These are phyloP conservation scores for Pythium dissimile DNA, from an alignment of 352 stramenopile species.

Conservation along the genomic window DNA sequence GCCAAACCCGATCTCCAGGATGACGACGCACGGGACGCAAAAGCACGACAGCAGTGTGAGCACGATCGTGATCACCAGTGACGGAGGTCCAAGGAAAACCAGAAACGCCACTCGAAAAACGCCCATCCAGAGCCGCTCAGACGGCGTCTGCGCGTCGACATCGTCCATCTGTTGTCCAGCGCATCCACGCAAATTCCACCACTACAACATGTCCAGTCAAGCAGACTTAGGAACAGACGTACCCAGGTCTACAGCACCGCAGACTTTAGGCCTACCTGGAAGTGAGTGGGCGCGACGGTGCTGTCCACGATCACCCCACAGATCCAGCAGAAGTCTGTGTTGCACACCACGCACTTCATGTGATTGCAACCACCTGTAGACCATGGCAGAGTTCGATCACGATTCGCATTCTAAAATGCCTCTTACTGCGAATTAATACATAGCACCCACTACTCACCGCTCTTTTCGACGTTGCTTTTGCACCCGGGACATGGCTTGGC, in stretches of 20 bases:
- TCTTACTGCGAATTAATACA: neutral
- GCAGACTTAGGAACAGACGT: too few relatives aligned
- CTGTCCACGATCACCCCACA: constrained; percentile 84
- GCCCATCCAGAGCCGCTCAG: constrained; percentile 32
- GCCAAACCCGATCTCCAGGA: constrained; percentile 38
- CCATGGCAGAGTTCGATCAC: neutral
- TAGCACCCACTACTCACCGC: neutral
- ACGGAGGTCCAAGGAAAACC: constrained; percentile 58
- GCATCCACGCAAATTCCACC: constrained; percentile 77
- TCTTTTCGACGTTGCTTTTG: constrained; percentile 88
- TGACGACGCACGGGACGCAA: constrained; percentile 55
- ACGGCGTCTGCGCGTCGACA: constrained; percentile 37
- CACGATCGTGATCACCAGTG: constrained; percentile 50
- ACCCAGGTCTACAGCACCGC: too few relatives aligned
- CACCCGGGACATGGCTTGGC: constrained; percentile 88
- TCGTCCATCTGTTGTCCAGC: constrained; percentile 76
- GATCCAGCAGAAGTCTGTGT: constrained; percentile 90
- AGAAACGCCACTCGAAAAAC: constrained; percentile 55
- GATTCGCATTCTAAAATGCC: neutral
- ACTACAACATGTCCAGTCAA: constrained; percentile 32
- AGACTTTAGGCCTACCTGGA: constrained; percentile 36
- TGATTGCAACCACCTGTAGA: constrained; percentile 90
- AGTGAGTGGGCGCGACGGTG: constrained; percentile 83
- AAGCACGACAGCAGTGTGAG: constrained; percentile 61
- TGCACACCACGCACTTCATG: constrained; percentile 89